A percentile compares a stretch with the other conserved stretches of the same genome.
Conservation (phyloP, 2,329 filamentous ascomycete species). For the Ampelomyces quisqualis region DNA sequence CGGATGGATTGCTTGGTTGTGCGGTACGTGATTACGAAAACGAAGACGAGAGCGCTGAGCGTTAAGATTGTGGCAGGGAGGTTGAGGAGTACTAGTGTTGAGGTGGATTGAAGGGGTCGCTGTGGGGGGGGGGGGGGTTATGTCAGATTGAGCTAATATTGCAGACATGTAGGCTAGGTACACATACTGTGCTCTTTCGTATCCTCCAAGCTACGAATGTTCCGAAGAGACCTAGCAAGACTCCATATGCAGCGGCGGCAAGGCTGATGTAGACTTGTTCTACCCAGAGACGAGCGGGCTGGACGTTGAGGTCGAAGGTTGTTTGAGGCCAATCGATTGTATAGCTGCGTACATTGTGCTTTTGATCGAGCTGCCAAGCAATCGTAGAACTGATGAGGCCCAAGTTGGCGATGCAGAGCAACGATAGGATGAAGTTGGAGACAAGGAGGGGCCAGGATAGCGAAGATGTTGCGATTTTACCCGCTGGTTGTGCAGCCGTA, state of each 20-base stretch:
- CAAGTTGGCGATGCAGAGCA: conserved; percentile 33
- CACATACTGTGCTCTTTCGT: conserved; percentile 16
- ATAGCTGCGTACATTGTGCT: conserved; percentile 27
- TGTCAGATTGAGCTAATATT: conserved; percentile 6
- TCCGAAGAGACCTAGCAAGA: conserved; percentile 35
- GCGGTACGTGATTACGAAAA: conserved; percentile 34
- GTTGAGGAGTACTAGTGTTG: conserved; percentile 40
- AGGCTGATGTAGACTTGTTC: conserved; percentile 35
- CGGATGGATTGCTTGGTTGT: conserved; percentile 29
- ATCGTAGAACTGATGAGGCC: conserved; percentile 38
- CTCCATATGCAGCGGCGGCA: conserved; percentile 36
- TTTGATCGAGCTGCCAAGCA: conserved; percentile 34
- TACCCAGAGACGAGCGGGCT: conserved; percentile 31
- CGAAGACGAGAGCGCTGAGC: conserved; percentile 34
- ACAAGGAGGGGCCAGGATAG: conserved; percentile 23
- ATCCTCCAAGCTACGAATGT: conserved; percentile 33
- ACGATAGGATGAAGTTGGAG: conserved; percentile 28
- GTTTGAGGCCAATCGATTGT: conserved; percentile 26
- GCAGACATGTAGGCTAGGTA: background rate
- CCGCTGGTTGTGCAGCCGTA: conserved; percentile 7
- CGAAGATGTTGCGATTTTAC: conserved; percentile 1
- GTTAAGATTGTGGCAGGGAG: conserved; percentile 32
- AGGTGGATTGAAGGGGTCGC: conserved; percentile 33
- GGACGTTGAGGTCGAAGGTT: conserved; percentile 21
- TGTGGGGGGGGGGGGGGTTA: too few species aligned